Percentiles rank a stretch among this genome's conserved stretches.
phyloP scores from a whole-genome alignment of 2,329 filamentous ascomycete genomes.

The Berkeleyomyces rouxiae region DNA sequence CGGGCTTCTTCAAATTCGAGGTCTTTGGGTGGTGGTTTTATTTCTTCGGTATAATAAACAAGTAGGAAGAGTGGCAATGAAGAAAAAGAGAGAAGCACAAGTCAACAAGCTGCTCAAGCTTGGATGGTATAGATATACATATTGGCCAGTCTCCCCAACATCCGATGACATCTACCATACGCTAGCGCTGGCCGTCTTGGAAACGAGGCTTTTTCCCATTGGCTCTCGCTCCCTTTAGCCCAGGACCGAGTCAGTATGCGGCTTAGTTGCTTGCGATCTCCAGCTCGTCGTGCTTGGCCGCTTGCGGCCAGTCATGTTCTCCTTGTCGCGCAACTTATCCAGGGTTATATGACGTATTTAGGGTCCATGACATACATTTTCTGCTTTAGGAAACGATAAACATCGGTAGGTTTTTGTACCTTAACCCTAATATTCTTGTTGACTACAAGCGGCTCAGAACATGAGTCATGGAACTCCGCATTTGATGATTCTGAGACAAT shows the following conservation, averaged over 20 bases:
- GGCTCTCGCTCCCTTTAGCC: background rate
- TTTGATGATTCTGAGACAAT: background rate
- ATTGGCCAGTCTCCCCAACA: background rate
- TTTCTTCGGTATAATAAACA: background rate
- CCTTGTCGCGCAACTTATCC: background rate
- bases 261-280: background rate
- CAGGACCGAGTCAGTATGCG: background rate
- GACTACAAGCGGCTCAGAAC: background rate
- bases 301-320: background rate
- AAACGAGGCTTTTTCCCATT: background rate
- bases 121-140: background rate
- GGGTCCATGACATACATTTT: background rate
- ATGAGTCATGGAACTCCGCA: background rate
- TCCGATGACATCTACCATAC: background rate
- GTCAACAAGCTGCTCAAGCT: background rate
- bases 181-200: background rate
- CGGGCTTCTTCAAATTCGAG: background rate
- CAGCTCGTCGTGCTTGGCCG: background rate
- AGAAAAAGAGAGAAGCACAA: background rate
- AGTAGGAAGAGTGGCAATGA: background rate
- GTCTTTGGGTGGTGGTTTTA: background rate
- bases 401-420: background rate
- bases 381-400: background rate
- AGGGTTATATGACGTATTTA: background rate
- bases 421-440: background rate